Base-by-base conservation (phyloP, 345 rosid species). In the Citrus glauca region DNA sequence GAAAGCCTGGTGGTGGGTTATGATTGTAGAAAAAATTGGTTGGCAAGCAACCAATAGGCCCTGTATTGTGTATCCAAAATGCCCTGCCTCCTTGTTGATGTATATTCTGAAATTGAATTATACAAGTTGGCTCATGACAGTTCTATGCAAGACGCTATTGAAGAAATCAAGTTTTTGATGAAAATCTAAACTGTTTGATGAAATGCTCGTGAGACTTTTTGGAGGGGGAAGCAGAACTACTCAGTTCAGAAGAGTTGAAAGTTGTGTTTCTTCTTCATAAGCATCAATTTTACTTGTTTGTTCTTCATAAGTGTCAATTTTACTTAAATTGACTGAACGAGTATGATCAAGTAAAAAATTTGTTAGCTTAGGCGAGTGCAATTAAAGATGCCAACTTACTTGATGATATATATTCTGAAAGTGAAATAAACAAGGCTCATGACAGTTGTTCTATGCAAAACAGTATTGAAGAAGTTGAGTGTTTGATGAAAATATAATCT, bases 21-120 rank as follows among this genome's bases (percentile, higher is more conserved):
- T 88, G 88, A 71, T 85, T 78, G 80, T 92, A 93, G 83, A 95
- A 92, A 59, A 86, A 80, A 78, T 92, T 85, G 62, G 90, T 92
- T 0, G 99, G 96, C 87, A 95, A 81, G 85, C 99, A 95, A 63
- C 99, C 99, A 7, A 92, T 28, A 2, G 98, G 99, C 13, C 96
- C 98, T 0, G 97, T 95, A 84, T 95, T 95, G 77, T 95, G 99
- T 76, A 95, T 85, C 90, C 92, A 91, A 69, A 91, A 91, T 66
- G 91, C 32, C 77, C 92, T 86, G 35, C 90, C 95, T 62, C 92
- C 92, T 79, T 80, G 84, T 48, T 78, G 25, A 81, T 91, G 83
- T 42, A 91, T 65, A 60, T 84, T 80, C 91, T 91, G 89, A 40
- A 75, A 76, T 24, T 27, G 66, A 59, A 28, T 55, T 28, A 32